A percentile compares a stretch with the other conserved stretches of the same genome.
Conservation (phyloP, 805 yeast species). For the Candida pini region DNA sequence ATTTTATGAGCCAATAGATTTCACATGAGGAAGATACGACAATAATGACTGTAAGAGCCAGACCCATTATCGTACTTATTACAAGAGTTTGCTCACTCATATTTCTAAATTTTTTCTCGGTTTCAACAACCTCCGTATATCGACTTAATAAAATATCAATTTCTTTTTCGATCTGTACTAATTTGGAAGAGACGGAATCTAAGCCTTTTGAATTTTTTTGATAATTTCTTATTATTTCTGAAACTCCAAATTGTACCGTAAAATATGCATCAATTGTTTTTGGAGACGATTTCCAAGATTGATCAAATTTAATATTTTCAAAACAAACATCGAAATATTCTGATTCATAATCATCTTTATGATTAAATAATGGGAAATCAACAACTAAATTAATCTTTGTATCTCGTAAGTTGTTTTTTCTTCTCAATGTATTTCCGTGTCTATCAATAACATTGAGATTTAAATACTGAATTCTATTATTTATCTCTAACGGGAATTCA, state of each 20-base stretch:
- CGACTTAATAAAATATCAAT: constrained; percentile 13
- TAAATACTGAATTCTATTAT: constrained; percentile 17
- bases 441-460: constrained; percentile 25
- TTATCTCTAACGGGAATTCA: constrained; percentile 12
- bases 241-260: constrained; percentile 22
- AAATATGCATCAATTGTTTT: constrained; percentile 13
- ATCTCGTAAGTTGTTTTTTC: constrained; percentile 18
- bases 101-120: constrained; percentile 22
- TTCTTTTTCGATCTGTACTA: constrained; percentile 16
- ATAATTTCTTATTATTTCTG: constrained; percentile 18
- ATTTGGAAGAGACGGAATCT: constrained; percentile 6
- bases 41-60: constrained; percentile 10
- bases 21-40: constrained; percentile 13
- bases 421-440: constrained; percentile 23
- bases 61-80: constrained; percentile 12
- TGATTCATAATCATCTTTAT: constrained; percentile 8
- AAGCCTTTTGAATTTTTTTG: constrained; percentile 15
- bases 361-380: constrained; percentile 17
- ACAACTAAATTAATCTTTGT: constrained; percentile 14
- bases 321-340: constrained; percentile 27
- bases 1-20: constrained; percentile 20
- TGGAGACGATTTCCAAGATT: constrained; percentile 24
- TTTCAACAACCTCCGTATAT: constrained; percentile 8
- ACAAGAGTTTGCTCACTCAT: constrained; percentile 22
- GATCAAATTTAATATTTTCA: constrained; percentile 25